Base-by-base conservation (phyloP, 768 basidiomycete species). In the Russula olivacea region DNA sequence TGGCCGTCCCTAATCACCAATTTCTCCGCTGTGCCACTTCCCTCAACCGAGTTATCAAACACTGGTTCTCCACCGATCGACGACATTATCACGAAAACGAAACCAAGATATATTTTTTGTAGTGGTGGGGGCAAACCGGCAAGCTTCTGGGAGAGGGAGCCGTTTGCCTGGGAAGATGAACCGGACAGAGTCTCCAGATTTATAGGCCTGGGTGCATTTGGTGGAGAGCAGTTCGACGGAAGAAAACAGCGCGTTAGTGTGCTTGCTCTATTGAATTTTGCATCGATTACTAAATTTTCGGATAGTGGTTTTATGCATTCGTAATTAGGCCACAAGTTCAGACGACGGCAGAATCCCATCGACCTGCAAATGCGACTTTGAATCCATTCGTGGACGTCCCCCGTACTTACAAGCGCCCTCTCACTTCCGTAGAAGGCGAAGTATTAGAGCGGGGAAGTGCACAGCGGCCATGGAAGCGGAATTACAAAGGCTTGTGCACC, bases 291-390 rank as follows among this genome's bases (percentile, higher is more conserved):
- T 58, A 65, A 56, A 41, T 50, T 59, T 43, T 0, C 10, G 50
- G 61, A 21, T 68, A 98, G 95, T 98, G 93, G 89, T 98, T 97
- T 76, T 99, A 99, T 75, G 97, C 97, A 2, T 98, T 98, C 74
- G 86, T 84, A 28, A 89, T 99, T 56, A 74, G 83, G 0, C 85
- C 91, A 2, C 77, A 79, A 49, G 72, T 76, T 25, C 69, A 77
- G 5, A 68, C 73, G 28, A 73, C 71, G 12, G 73, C 75, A 17
- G 70, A 77, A 9, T 68, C 71, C 15, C 71, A 78, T 21, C 78
- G 70, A 5, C 89, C 90, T 17, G 69, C 79, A 0, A 91, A 92
- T 69, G 74, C 79, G 1, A 89, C 90, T 0, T 77, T 76, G 65
- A 93, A 92, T 71, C 90, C 90, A 1, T 91, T 89, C 70, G 73